phyloP scores from a whole-genome alignment of 2,329 filamentous ascomycete genomes.

The Botryotinia narcissicola region DNA sequence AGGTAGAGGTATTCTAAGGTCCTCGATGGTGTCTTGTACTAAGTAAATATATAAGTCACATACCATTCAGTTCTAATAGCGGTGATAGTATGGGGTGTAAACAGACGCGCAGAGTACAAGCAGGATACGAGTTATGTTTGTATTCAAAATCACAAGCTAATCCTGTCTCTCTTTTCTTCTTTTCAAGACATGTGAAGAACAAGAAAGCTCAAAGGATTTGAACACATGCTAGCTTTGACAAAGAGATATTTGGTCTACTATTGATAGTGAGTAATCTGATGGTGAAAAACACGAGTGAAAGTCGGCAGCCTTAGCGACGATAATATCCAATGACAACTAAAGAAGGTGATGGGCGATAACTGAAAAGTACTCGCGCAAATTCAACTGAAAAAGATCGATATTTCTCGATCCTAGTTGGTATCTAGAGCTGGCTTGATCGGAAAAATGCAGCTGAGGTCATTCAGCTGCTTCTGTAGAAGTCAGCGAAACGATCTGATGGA shows the following conservation, averaged over 20 bases:
- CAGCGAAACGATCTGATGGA: too few species aligned
- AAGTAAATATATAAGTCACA: background rate
- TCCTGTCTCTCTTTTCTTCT: too few species aligned
- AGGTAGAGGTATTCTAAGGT: too few species aligned
- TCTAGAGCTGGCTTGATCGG: background rate
- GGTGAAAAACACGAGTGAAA: background rate
- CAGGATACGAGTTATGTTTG: background rate
- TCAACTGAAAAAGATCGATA: background rate
- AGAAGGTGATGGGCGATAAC: background rate
- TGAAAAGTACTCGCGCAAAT: background rate
- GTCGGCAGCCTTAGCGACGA: background rate
- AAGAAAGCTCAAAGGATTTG: too few species aligned
- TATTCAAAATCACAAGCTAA: too few species aligned
- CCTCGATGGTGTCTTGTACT: rapidly evolving
- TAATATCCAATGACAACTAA: background rate
- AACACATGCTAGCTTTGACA: too few species aligned
- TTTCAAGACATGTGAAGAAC: too few species aligned
- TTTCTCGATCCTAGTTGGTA: background rate
- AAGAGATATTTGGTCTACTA: background rate
- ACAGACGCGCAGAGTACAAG: rapidly evolving
- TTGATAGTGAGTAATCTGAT: background rate
- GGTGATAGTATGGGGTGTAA: background rate
- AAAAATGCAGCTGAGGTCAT: background rate
- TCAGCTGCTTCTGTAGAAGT: too few species aligned
- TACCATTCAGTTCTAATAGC: too few species aligned